Base-by-base conservation (phyloP, 2,329 filamentous ascomycete species). In the Malbranchea cinnamomea region DNA sequence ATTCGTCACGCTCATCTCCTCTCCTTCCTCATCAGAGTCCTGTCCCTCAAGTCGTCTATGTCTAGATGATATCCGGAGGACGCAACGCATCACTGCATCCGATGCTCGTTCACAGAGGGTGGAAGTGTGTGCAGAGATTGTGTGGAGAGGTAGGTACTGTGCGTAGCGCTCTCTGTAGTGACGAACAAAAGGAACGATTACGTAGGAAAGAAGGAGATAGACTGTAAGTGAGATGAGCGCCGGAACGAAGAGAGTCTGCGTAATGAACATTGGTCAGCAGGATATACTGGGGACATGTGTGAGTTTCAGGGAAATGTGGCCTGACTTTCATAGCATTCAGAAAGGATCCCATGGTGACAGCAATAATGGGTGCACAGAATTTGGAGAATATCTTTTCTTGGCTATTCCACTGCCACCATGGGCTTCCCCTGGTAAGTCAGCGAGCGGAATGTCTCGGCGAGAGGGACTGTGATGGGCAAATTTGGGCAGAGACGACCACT, bases 141-240 rank as follows among this genome's bases (percentile, higher is more conserved):
- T 60, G 37, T 78, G 67, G 39, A 83, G 56, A 1, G 78, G 78
- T 2, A 83, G 68, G 47, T 84, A 84, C 37, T 80, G 74, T 46
- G 71, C 68, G 52, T 83, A 83, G 36, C 77, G 71, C 42, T 66
- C 67, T 39, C 70, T 73, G 52, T 81, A 79, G 33, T 66, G 68
- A 27, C 71, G 74, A 68, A 78, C 79, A 36, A 78, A 48, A 2
- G 79, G 79, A 15, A 80, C 47, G 37, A 81, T 45, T 42, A 74
- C 56, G 50, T 73, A 79, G 33, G 71, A 74, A 33, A 74, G 56
- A 34, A 73, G 34, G 42, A 83, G 53, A 53, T 80, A 85, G 41
- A 82, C 57, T 37, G 68, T 53, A 27, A 83, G 63, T 26, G 78
- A 78, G 46, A 83, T 74, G 46, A 75, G 45, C 31, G 77, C 77